Percentiles rank a stretch among this genome's conserved stretches.
These are phyloP conservation scores for Soucietia sequanensis DNA, from an alignment of 805 yeast species.

Conservation along the genomic window DNA sequence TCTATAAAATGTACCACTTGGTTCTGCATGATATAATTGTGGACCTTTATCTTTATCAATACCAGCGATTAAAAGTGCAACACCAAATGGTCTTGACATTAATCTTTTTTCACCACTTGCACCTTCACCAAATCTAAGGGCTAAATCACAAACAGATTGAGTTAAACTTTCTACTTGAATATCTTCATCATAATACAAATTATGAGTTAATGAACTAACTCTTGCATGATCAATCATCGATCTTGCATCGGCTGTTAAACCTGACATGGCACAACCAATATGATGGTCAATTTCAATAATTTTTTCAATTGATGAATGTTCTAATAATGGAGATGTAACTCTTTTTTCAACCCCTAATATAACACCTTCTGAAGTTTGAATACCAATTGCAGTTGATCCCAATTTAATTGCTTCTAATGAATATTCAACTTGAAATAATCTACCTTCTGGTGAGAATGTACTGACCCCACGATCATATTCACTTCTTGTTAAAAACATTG, in stretches of 20 bases:
- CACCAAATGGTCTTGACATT: constrained; percentile 99
- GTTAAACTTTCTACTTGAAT: constrained; percentile 91
- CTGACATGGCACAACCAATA: constrained; percentile 98
- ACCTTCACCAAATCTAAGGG: constrained; percentile 95
- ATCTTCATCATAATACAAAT: constrained; percentile 86
- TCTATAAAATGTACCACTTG: constrained; percentile 96
- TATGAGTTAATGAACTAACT: constrained; percentile 82
- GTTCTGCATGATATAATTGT: constrained; percentile 97
- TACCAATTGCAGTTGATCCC: constrained; percentile 98
- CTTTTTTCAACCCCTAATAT: constrained; percentile 96
- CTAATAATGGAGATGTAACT: constrained; percentile 88
- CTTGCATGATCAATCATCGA: constrained; percentile 99
- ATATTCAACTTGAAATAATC: constrained; percentile 96
- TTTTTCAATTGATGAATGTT: constrained; percentile 91
- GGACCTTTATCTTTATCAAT: constrained; percentile 91
- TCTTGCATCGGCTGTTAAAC: constrained; percentile 97
- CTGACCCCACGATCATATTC: constrained; percentile 99
- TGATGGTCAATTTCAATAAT: constrained; percentile 92
- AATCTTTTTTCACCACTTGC: constrained; percentile 92
- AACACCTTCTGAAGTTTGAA: constrained; percentile 93
- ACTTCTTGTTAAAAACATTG: constrained; percentile 97
- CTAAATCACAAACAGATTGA: constrained; percentile 95
- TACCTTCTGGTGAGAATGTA: constrained; percentile 98
- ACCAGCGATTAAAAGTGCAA: constrained; percentile 94
- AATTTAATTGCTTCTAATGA: constrained; percentile 95